These are phyloP conservation scores for Leccinum broughii DNA, from an alignment of 768 basidiomycete species.

Conservation along the genomic window DNA sequence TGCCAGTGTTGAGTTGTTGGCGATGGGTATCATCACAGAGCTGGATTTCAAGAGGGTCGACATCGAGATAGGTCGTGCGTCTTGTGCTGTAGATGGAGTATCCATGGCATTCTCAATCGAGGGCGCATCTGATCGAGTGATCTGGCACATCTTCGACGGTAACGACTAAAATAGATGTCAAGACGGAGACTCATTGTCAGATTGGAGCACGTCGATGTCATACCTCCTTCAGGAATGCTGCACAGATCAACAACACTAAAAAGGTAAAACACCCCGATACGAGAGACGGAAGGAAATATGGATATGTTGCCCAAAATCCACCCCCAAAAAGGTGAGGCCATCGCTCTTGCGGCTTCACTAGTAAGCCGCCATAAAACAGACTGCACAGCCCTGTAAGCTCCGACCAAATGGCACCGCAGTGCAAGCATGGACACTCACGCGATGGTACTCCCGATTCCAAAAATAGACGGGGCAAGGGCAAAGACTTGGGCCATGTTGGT, in stretches of 20 bases:
- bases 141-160: constrained; percentile 14
- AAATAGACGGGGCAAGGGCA: constrained; percentile 29
- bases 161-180: constrained; percentile 23
- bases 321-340: constrained; percentile 51
- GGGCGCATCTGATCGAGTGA: not conserved
- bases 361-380: constrained; percentile 57
- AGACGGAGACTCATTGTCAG: not conserved
- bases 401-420: not conserved
- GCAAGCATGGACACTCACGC: constrained; percentile 17
- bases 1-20: constrained; percentile 42
- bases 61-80: constrained; percentile 30
- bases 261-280: constrained; percentile 20
- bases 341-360: constrained; percentile 54
- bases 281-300: constrained; percentile 39
- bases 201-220: not conserved
- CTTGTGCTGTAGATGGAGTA: not conserved
- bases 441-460: constrained; percentile 33
- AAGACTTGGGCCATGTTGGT: constrained; percentile 39
- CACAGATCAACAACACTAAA: constrained; percentile 16
- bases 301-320: constrained; percentile 37
- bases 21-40: constrained; percentile 41
- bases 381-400: constrained; percentile 30
- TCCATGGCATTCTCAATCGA: not conserved
- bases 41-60: constrained; percentile 28
- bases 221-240: constrained; percentile 34